These are phyloP conservation scores for Fusarium multiceps DNA, from an alignment of 2,329 filamentous ascomycete genomes.

Conservation along the genomic window DNA sequence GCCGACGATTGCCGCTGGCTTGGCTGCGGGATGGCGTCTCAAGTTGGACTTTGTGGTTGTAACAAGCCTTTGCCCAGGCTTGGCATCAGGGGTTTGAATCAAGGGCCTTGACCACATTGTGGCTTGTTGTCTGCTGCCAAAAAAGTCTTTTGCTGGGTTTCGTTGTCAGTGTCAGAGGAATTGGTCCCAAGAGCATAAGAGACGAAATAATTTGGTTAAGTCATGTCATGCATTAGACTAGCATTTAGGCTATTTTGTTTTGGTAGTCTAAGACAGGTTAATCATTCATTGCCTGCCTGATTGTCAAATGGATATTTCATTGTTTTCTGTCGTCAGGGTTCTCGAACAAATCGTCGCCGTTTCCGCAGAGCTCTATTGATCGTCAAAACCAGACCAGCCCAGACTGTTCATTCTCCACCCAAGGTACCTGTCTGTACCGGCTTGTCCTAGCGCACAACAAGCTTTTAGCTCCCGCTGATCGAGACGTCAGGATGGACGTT, in stretches of 20 bases:
- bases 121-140: accelerated
- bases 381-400: not conserved
- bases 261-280: too few species aligned
- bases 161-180: too few species aligned
- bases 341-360: too few species aligned
- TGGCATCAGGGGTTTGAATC: not conserved
- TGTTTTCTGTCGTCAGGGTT: too few species aligned
- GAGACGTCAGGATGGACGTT: constrained; percentile 2
- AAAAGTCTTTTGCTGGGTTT: too few species aligned
- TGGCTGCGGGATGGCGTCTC: not conserved
- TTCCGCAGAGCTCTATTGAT: not conserved
- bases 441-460: not conserved
- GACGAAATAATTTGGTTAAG: too few species aligned
- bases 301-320: not conserved
- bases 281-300: too few species aligned
- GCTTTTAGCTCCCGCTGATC: constrained; percentile 9
- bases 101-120: not conserved
- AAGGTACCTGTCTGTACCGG: not conserved
- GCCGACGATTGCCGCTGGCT: not conserved
- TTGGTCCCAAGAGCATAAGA: too few species aligned
- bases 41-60: not conserved
- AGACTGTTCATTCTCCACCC: not conserved
- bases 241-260: too few species aligned
- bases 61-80: not conserved
- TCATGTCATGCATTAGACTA: too few species aligned